Base-by-base conservation (phyloP, 1,139 yeast species). In the Sugiyamaella neomexicana region DNA sequence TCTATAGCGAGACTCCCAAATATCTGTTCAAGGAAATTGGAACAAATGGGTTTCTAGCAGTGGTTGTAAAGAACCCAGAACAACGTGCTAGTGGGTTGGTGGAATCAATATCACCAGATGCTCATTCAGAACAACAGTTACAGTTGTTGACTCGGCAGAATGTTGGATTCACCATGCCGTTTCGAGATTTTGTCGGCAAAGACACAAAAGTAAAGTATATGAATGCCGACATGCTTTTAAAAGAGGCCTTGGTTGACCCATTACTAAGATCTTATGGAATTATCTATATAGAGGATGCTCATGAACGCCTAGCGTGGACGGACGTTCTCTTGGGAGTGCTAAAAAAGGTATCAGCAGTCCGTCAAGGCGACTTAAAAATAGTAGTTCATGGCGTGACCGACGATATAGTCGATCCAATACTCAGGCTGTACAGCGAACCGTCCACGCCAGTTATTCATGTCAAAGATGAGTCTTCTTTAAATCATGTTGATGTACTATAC, bases 211-310 rank as follows among this genome's bases (percentile, higher is more conserved):
- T 40, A n/a, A 41, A 46, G 67, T 89, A 86, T 67, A 66, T 80
- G 76, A 86, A 96, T 0, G 95, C 88, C 58, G 96, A 96, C 69
- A 80, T 88, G 48, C 68, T 90, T 17, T 68, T 89, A 12, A 75
- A 95, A 56, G 97, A 90, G 64, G 75, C 86, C 2, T 65, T 89
- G 53, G 68, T 77, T 17, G 95, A 89, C 63, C 80, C 88, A 0
- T 70, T 76, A 51, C 72, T 89, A 51, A 81, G 78, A 29, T 76
- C 77, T 51, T 89, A 89, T 65, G 80, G 85, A 1, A 83, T 90
- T 61, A 77, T 90, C 1, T 83, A 89, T 12, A 82, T 90, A 78
- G 96, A 90, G 72, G 96, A 89, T 70, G 96, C 95, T 0, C 96
- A 90, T 66, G 95, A 87, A 68, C 72, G 97, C 54, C 79, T 90